Evolutionary conservation across 176 grass and related monocot species (phyloP), one percentile per base, ranked within the genome.

Genomic region (Saccharum spontaneum): DNA sequence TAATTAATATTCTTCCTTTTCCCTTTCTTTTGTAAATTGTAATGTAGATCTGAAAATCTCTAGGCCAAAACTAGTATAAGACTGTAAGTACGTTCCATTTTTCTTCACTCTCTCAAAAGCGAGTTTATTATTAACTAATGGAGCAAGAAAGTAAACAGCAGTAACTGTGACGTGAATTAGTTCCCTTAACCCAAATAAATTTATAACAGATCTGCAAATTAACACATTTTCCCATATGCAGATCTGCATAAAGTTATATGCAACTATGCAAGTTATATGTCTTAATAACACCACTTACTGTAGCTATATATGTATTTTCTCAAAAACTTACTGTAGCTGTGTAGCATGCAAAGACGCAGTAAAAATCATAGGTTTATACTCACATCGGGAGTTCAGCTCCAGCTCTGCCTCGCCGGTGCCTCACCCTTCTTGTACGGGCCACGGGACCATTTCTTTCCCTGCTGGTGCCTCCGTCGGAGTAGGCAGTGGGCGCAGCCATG

Each of bases 361-460:
- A n/a, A 40, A 4, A 54, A 2, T 15, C 7, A 26, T 13, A 57
- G 23, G 8, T n/a, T 77, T 64, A 38, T 20, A 41, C 88, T 89
- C 30, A 89, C 87, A 85, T 31, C 40, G 77, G 71, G 36, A 68
- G 48, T 23, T 85, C 63, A 52, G 49, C 82, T 28, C 77, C 87
- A 10, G 63, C 12, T 52, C 12, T 52, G 17, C 40, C 77, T 38
- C 78, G 88, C 23, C 83, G 88, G 18, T 77, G 49, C 71, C 37
- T 85, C 78, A 57, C 54, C 71, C 38, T 89, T 28, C 83, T 82
- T 13, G 49, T 1, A 68, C 78, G 78, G 40, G 57, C n/a, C n/a
- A 75, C 22, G 63, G 31, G 10, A 2, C 80, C 66, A 43, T 52
- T 63, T 43, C 65, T 49, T n/a, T 24, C 4, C 52, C 30, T 30